Base-by-base conservation (phyloP, 352 stramenopile genomes). In the Globisporangium cylindrosporum region DNA sequence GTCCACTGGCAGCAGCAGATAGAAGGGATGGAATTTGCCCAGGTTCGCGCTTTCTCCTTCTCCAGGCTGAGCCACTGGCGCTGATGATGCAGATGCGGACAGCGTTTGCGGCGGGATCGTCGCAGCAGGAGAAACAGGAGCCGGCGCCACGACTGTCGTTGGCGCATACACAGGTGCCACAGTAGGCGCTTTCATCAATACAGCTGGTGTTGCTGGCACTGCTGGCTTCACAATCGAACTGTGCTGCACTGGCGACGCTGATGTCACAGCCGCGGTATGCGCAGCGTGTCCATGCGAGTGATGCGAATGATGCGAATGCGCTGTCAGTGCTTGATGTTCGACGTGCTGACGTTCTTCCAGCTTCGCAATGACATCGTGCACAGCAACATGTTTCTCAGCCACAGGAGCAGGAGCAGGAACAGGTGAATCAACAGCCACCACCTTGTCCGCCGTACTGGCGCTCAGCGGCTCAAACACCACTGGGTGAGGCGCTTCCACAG, bases 1-100 rank as follows among this genome's bases (percentile, higher is more conserved):
- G 32, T 80, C 63, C 27, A 91, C 68, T 1, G 83, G 81, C 18
- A 85, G 48, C 29, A 92, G 64, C 34, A 92, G 43, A 43, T 75
- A 74, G 63, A 84, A 83, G 8, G 84, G 84, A 22, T 90, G 77
- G 34, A 85, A 80, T 15, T 72, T 58, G 1, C 34, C 60, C 27
- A 74, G 24, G 5, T 61, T 46, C 4, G 18, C 25, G 1, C n/a
- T n/a, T 29, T 22, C 25, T 20, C 0, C 43, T 14, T 25, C 38
- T 49, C 22, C 51, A n/a, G 34, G 14, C 18, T 60, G 25, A 46
- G 27, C 2, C 6, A 32, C 24, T 46, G 64, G 20, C 58, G 24
- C 24, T 34, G 20, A 29, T 43, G 41, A 49, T 49, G 2, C 41
- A 5, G 43, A 4, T 51, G 6, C 6, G n/a, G 43, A 24, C 18